Evolutionary conservation across 2,329 filamentous ascomycete genomes (phyloP).

Genomic region (Salinomyces thailandicus): DNA sequence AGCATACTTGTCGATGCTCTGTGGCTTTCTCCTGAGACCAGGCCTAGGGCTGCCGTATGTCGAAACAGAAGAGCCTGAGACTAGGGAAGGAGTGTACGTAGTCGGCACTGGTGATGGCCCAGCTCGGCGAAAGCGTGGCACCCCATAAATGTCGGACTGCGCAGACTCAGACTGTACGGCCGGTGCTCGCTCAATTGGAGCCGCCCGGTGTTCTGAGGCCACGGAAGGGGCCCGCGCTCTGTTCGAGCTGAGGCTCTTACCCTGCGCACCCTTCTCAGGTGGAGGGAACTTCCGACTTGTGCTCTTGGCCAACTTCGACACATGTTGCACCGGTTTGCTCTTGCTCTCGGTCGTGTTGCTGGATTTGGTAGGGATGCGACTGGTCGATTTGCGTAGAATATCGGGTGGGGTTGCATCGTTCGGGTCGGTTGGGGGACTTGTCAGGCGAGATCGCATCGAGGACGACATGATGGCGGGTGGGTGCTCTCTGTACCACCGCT

Average conservation of each 20-base stretch:
- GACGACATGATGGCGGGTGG: constrained; percentile 10
- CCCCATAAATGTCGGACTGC: not conserved
- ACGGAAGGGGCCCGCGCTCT: constrained; percentile 7
- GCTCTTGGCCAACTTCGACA: constrained; percentile 17
- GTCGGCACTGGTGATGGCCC: constrained; percentile 11
- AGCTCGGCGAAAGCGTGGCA: constrained; percentile 3
- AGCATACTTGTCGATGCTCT: constrained; percentile 32
- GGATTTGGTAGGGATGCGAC: constrained; percentile 17
- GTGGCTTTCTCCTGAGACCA: constrained; percentile 33
- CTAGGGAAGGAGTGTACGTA: constrained; percentile 37
- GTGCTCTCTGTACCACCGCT: not conserved
- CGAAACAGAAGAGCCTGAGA: constrained; percentile 39
- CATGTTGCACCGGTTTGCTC: constrained; percentile 15
- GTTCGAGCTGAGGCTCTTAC: constrained; percentile 8
- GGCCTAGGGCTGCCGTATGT: constrained; percentile 37
- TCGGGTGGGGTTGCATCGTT: not conserved
- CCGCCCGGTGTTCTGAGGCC: too few species aligned
- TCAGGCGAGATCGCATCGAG: constrained; percentile 7
- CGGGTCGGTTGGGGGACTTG: constrained; percentile 1
- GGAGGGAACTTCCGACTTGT: constrained; percentile 13
- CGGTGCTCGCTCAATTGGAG: constrained; percentile 3
- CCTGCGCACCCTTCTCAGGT: constrained; percentile 7
- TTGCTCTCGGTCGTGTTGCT: constrained; percentile 3
- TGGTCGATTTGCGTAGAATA: constrained; percentile 6
- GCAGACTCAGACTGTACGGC: constrained; percentile 5